These are phyloP conservation scores for Pseudocercospora ulei DNA, from an alignment of 2,329 filamentous ascomycete species.

Conservation along the genomic window DNA sequence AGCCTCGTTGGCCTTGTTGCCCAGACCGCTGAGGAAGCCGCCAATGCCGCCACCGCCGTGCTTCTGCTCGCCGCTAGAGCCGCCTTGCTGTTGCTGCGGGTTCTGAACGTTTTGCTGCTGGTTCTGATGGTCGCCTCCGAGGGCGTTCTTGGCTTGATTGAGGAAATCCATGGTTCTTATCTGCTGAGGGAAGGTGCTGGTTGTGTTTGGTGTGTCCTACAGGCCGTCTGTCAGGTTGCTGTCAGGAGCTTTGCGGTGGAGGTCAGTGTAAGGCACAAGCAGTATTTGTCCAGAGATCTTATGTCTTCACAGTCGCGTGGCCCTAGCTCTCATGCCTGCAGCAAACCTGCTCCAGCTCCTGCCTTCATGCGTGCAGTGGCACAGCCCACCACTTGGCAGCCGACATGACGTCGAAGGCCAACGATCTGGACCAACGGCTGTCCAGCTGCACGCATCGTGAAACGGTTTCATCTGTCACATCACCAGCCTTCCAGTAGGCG, in stretches of 20 bases:
- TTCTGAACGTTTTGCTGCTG: slow-evolving; percentile 21
- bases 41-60: slow-evolving; percentile 30
- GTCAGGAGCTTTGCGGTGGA: slow-evolving; percentile 1
- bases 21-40: slow-evolving; percentile 50
- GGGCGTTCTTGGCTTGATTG: slow-evolving; percentile 35
- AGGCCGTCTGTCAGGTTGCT: neutral
- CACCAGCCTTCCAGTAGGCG: slow-evolving; percentile 6
- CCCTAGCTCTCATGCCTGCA: slow-evolving; percentile 13
- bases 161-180: slow-evolving; percentile 40
- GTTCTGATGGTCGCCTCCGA: slow-evolving; percentile 33
- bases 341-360: slow-evolving; percentile 11
- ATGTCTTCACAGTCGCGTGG: slow-evolving; percentile 12
- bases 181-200: neutral
- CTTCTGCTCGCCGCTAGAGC: slow-evolving; percentile 30
- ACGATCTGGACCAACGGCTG: slow-evolving; percentile 2
- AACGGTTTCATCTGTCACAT: slow-evolving; percentile 12
- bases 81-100: slow-evolving; percentile 18
- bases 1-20: slow-evolving; percentile 60
- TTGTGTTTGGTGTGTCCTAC: neutral
- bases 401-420: slow-evolving; percentile 7
- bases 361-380: slow-evolving; percentile 8
- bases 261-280: slow-evolving; percentile 1
- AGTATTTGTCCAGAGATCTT: neutral
- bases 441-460: slow-evolving; percentile 1
- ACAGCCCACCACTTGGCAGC: slow-evolving; percentile 22